Base-by-base conservation (phyloP, 768 basidiomycete species). In the Tremella yokohamensis region DNA sequence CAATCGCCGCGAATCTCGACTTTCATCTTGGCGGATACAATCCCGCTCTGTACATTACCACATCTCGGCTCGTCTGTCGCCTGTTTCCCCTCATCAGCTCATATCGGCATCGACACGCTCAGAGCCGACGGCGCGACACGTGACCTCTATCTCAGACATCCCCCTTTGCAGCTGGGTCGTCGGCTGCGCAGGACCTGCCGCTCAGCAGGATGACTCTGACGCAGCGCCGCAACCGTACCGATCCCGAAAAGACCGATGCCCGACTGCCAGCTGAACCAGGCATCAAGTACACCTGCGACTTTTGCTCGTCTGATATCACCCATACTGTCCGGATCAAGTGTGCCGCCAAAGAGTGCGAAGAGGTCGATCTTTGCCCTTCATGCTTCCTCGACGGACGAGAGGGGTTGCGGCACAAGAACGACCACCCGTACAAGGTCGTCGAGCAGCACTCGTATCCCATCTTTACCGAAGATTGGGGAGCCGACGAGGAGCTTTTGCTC, bases 301-400 rank as follows among this genome's bases (percentile, higher is more conserved):
- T 66, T 51, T 76, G 74, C 73, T 40, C 52, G 70, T 67, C 45
- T 15, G 91, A 98, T 78, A 82, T 98, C 65, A 97, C 96, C 2
- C 91, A 97, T 74, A 89, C 89, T n/a, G 85, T 96, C 61, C 87
- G 93, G 61, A 90, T 99, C 73, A 92, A 93, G 78, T 99, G 94
- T 74, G 93, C 94, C 29, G 88, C 77, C 49, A 58, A 70, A 29
- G 74, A 69, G 24, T 79, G 84, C 22, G 84, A 86, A 44, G 92
- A 92, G 16, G 86, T 96, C 56, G 94, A 99, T 75, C 82, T 99
- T 3, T 99, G 96, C 71, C 91, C 92, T 7, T 73, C 81, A 25
- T 98, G 96, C 77, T 97, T 97, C 78, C 90, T 89, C 74, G 82
- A 84, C 51, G 94, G 96, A 16, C 90, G 87, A 77, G 90, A 96